Evolutionary conservation across 1,284 basidiomycete genomes (phyloP).

Genomic region (Ustilago tritici): DNA sequence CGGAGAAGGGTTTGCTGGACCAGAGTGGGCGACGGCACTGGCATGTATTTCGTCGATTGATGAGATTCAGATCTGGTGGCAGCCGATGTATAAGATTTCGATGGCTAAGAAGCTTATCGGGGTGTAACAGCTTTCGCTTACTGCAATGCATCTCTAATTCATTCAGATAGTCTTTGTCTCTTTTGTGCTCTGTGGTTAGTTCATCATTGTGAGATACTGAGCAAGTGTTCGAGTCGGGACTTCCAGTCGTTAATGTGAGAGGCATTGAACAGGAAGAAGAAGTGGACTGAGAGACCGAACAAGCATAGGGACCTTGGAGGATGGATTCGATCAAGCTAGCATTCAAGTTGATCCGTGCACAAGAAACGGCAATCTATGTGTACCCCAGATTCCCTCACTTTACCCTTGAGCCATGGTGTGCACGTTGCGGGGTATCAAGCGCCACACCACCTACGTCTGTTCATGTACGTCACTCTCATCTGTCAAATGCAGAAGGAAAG

Average conservation of each 20-base stretch:
- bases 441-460: not conserved
- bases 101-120: slow-evolving; percentile 50
- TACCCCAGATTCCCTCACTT: slow-evolving; percentile 4
- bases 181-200: not conserved
- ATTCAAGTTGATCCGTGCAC: not conserved
- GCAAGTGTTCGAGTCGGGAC: not conserved
- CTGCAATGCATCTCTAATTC: not conserved
- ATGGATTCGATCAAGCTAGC: too few relatives aligned
- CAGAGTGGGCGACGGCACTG: slow-evolving; percentile 49
- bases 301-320: too few relatives aligned
- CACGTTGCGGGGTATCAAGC: slow-evolving; percentile 4
- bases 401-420: not conserved
- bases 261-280: not conserved
- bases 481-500: not conserved
- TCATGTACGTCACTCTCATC: not conserved
- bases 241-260: not conserved
- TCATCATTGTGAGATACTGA: not conserved
- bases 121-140: slow-evolving; percentile 11
- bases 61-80: slow-evolving; percentile 60
- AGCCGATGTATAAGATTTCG: slow-evolving; percentile 55
- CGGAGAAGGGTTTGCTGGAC: slow-evolving; percentile 46
- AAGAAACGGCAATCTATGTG: not conserved
- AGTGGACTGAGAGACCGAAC: too few relatives aligned
- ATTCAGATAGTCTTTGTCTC: not conserved
- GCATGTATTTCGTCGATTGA: slow-evolving; percentile 46